Evolutionary conservation across 1,139 yeast genomes (phyloP).

Genomic region (Insectozyma bohioensis): DNA sequence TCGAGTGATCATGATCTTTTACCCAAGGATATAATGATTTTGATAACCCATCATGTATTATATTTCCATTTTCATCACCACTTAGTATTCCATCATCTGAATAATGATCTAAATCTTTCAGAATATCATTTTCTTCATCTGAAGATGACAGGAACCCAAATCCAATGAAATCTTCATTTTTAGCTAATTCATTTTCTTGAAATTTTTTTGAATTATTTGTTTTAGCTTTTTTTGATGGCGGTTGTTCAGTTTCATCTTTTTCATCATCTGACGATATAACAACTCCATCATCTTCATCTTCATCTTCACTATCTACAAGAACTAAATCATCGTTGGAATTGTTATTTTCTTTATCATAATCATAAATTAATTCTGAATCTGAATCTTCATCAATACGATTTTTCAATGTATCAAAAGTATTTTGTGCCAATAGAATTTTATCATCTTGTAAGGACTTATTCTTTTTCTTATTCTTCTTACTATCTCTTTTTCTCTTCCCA

Average conservation of each 20-base stretch:
- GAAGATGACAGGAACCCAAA: slow-evolving; percentile 48
- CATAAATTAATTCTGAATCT: slow-evolving; percentile 22
- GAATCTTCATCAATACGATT: slow-evolving; percentile 21
- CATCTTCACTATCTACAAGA: slow-evolving; percentile 27
- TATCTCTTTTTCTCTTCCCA: slow-evolving; percentile 24
- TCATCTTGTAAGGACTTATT: slow-evolving; percentile 10
- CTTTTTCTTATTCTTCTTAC: slow-evolving; percentile 20
- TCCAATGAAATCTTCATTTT: slow-evolving; percentile 60
- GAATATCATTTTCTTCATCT: slow-evolving; percentile 26
- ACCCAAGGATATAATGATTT: slow-evolving; percentile 73
- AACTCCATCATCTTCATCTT: slow-evolving; percentile 16
- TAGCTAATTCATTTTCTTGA: slow-evolving; percentile 38
- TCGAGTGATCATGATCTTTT: slow-evolving; percentile 69
- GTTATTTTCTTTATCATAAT: slow-evolving; percentile 21
- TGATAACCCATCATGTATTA: slow-evolving; percentile 3
- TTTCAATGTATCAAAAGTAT: slow-evolving; percentile 20
- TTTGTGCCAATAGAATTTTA: slow-evolving; percentile 15
- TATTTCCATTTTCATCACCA: slow-evolving; percentile 33
- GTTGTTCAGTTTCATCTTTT: no score
- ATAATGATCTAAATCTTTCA: slow-evolving; percentile 10
- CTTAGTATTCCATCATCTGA: slow-evolving; percentile 39
- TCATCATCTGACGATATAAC: slow-evolving; percentile 12
- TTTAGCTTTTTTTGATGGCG: slow-evolving; percentile 15
- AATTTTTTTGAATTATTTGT: not conserved
- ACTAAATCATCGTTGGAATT: slow-evolving; percentile 20